These are phyloP conservation scores for Lotmaria passim DNA, from an alignment of 208 protist species.

Conservation along the genomic window DNA sequence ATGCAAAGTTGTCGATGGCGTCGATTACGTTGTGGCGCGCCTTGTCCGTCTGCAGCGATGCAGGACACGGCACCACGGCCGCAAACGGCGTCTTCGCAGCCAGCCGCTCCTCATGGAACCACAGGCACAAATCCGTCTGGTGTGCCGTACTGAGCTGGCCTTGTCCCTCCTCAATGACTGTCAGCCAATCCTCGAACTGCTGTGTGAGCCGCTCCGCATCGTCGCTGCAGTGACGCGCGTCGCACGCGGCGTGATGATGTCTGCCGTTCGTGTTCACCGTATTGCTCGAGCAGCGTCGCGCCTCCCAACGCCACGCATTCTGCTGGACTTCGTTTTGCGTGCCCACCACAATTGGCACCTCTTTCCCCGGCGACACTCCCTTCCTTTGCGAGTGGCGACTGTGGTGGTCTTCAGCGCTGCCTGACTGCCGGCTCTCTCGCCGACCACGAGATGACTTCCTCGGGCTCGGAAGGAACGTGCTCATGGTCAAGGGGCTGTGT, in stretches of 20 bases:
- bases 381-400: not conserved
- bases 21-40: constrained; percentile 29
- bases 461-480: constrained; percentile 24
- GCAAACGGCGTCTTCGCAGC: constrained; percentile 60
- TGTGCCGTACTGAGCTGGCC: constrained; percentile 6
- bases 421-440: not conserved
- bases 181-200: constrained; percentile 20
- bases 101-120: constrained; percentile 63
- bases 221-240: not conserved
- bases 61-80: constrained; percentile 60
- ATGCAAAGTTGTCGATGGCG: constrained; percentile 56
- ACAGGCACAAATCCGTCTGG: constrained; percentile 30
- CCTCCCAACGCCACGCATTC: constrained; percentile 10
- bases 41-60: constrained; percentile 32
- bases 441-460: not conserved
- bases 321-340: constrained; percentile 15
- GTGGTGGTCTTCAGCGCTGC: not conserved
- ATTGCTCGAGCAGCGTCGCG: constrained; percentile 4
- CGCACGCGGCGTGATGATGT: not conserved
- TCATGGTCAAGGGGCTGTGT: not conserved
- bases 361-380: not conserved
- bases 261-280: not conserved
- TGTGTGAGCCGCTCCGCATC: not conserved
- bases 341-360: not conserved
- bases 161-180: constrained; percentile 8